Base-by-base conservation (phyloP, 148 eudicot genomes). In the Rhododendron vialii region DNA sequence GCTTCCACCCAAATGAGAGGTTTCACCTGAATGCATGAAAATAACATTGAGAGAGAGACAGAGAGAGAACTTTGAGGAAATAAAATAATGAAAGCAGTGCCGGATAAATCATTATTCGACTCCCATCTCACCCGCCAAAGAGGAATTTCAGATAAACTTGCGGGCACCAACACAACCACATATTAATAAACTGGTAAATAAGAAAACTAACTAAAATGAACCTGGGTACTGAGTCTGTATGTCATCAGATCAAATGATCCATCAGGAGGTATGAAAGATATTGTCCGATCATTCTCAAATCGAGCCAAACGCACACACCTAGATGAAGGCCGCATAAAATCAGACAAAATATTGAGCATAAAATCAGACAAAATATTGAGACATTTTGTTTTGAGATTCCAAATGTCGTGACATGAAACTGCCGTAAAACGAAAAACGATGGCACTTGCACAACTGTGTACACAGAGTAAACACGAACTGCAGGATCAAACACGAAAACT, bases 1-100 rank as follows among this genome's bases (percentile, higher is more conserved):
- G 98, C 98, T 91, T 96, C 99, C 59, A 96, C 97, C 98, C 99
- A 96, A 88, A 96, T 92, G n/a, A 96, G 93, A 76, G 99, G 99
- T 88, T 94, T 96, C 78, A 96, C 98, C 99, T 96, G 89, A 79
- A 87, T 67, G 74, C 48, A 82, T 50, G 35, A 57, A 50, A 35
- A 80, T 36, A 57, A 38, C 2, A 15, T 41, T 15, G 45, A 67
- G 45, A 33, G 28, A n/a, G 15, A 11, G 18, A 74, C 14, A 74
- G 43, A 14, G 43, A 17, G 78, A 36, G 30, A 18, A 35, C 9
- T 4, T 33, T 33, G 45, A 36, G 78, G 43, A 74, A 17, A 71
- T 36, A 18, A 74, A 74, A 35, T 3, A 36, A 33, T 74, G 47
- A 3, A 71, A 6, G 45, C 75, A 13, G 35, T 8, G n/a, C 45